Conservation (phyloP, 768 basidiomycete genomes). For the Phaeolepiota aurea region DNA sequence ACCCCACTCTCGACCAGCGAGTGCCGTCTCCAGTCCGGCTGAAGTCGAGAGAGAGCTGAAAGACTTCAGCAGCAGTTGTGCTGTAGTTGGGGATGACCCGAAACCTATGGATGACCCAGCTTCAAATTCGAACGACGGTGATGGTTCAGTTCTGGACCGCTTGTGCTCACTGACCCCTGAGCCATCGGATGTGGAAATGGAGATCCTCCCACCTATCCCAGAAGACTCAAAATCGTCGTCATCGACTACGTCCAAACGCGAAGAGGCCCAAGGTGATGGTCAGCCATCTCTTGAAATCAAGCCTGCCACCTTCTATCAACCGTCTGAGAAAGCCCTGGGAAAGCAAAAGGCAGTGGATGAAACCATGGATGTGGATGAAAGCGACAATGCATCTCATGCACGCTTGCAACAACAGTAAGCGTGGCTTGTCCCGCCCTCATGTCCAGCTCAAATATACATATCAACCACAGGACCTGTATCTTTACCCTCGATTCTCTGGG, state of each 20-base stretch:
- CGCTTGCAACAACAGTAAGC: constrained; percentile 7
- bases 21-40: constrained; percentile 4
- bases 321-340: constrained; percentile 7
- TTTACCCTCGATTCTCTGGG: constrained; percentile 90
- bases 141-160: not conserved
- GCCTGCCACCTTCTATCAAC: not conserved
- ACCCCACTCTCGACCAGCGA: constrained; percentile 6
- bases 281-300: not conserved
- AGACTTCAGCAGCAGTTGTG: not conserved
- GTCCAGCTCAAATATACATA: not conserved
- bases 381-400: constrained; percentile 7
- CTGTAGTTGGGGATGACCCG: not conserved
- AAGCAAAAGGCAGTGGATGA: constrained; percentile 13
- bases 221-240: not conserved
- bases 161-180: too few relatives aligned
- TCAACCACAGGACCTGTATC: constrained; percentile 57
- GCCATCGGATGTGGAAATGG: too few relatives aligned
- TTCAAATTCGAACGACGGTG: not conserved
- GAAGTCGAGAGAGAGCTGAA: not conserved
- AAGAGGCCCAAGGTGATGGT: not conserved
- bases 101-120: not conserved
- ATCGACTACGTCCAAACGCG: not conserved
- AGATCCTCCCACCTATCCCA: not conserved
- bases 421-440: not conserved
- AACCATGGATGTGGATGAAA: constrained; percentile 6